A percentile compares a stretch with the other conserved stretches of the same genome.
phyloP scores from a whole-genome alignment of 2,329 filamentous ascomycete genomes.

The Xylariaceae sp. region DNA sequence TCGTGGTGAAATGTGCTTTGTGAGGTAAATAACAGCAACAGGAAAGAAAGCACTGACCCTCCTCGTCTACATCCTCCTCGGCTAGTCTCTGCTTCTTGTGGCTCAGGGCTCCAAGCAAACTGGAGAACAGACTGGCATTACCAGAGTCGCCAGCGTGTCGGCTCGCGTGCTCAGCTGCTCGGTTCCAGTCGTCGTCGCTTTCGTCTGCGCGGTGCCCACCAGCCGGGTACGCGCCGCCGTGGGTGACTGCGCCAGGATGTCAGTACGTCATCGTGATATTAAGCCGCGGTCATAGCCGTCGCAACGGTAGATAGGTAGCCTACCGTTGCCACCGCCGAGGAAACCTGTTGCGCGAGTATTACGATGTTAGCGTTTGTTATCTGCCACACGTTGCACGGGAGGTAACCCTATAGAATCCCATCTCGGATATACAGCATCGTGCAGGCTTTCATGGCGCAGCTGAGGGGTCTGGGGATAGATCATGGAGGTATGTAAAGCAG shows the following conservation, averaged over 20 bases:
- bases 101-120: constrained; percentile 44
- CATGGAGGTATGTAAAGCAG: constrained; percentile 1
- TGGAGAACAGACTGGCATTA: constrained; percentile 46
- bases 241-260: constrained; percentile 25
- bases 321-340: constrained; percentile 29
- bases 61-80: constrained; percentile 47
- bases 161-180: constrained; percentile 46
- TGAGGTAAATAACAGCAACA: not conserved
- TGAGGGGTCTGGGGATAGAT: constrained; percentile 10
- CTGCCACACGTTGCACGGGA: not conserved
- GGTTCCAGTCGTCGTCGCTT: constrained; percentile 43
- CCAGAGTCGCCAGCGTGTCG: constrained; percentile 45
- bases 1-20: not conserved
- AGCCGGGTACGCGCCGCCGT: constrained; percentile 33
- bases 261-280: not conserved
- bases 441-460: constrained; percentile 4
- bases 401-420: not conserved
- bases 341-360: constrained; percentile 9
- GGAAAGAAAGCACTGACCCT: constrained; percentile 37
- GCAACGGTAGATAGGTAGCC: constrained; percentile 1
- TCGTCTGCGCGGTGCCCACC: constrained; percentile 37
- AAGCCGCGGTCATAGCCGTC: not conserved
- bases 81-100: constrained; percentile 48
- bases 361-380: constrained; percentile 10
- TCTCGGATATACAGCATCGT: constrained; percentile 5